Conservation (phyloP, 2,329 filamentous ascomycete genomes). For the Colletotrichum sp. region DNA sequence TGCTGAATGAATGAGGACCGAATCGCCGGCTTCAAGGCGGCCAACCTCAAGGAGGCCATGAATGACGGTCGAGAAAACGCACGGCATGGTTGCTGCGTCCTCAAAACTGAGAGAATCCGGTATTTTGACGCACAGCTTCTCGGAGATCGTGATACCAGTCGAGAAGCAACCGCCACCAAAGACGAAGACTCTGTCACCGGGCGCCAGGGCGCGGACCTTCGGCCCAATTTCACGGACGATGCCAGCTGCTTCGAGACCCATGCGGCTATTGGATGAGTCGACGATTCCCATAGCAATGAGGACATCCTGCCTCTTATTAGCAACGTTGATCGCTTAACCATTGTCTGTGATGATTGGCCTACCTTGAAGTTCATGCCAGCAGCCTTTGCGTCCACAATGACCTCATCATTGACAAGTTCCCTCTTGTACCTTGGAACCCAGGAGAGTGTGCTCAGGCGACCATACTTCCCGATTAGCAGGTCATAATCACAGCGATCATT, state of each 20-base stretch:
- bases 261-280: neutral
- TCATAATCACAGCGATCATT: neutral
- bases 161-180: slow-evolving; percentile 7
- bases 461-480: neutral
- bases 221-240: slow-evolving; percentile 32
- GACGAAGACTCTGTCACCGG: slow-evolving; percentile 23
- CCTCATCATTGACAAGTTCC: neutral
- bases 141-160: neutral
- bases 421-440: neutral
- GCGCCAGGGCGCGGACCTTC: slow-evolving; percentile 26
- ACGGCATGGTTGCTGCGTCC: slow-evolving; percentile 38
- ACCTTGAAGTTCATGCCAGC: slow-evolving; percentile 15
- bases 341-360: slow-evolving; percentile 28
- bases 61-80: slow-evolving; percentile 36
- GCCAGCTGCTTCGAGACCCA: slow-evolving; percentile 34
- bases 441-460: slow-evolving; percentile 1
- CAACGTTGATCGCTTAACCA: too few species aligned
- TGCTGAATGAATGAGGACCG: slow-evolving; percentile 31
- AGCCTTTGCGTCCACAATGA: neutral
- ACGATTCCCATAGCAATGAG: slow-evolving; percentile 27
- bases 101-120: slow-evolving; percentile 36
- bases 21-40: slow-evolving; percentile 26
- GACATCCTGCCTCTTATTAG: neutral
- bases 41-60: slow-evolving; percentile 33
- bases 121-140: slow-evolving; percentile 31